A percentile compares a stretch with the other conserved stretches of the same genome.
Conservation (phyloP, 2,329 filamentous ascomycete genomes). For the Apiospora pterosperma region DNA sequence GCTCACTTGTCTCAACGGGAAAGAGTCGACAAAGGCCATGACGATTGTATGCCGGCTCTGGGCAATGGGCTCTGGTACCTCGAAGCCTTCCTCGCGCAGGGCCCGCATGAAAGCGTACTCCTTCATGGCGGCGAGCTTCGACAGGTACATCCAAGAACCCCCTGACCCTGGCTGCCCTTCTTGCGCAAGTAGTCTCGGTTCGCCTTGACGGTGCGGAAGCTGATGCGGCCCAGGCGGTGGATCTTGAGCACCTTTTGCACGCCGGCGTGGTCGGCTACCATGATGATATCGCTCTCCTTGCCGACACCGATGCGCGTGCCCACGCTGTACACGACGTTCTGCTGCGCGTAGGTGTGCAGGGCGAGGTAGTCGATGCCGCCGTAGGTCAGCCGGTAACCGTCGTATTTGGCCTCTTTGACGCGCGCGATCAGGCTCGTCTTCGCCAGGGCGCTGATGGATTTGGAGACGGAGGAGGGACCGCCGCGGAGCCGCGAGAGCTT, state of each 20-base stretch:
- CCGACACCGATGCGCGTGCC: slow-evolving; percentile 94
- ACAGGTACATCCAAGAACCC: slow-evolving; percentile 99
- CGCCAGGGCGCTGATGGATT: slow-evolving; percentile 83
- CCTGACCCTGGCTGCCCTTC: slow-evolving; percentile 44
- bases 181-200: slow-evolving; percentile 95
- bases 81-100: slow-evolving; percentile 77
- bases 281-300: slow-evolving; percentile 96
- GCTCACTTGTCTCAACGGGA: slow-evolving; percentile 85
- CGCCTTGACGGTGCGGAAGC: slow-evolving; percentile 91
- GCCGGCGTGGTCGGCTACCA: slow-evolving; percentile 79
- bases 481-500: slow-evolving; percentile 79
- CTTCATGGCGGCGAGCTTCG: slow-evolving; percentile 84
- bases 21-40: slow-evolving; percentile 91
- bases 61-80: slow-evolving; percentile 81
- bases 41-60: slow-evolving; percentile 95
- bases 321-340: slow-evolving; percentile 81
- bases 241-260: slow-evolving; percentile 87
- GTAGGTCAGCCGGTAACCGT: slow-evolving; percentile 95
- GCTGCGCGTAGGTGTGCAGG: slow-evolving; percentile 80
- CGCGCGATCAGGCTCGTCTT: slow-evolving; percentile 89
- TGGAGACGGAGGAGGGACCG: slow-evolving; percentile 75
- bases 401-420: slow-evolving; percentile 94
- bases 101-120: slow-evolving; percentile 94
- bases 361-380: slow-evolving; percentile 97
- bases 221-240: slow-evolving; percentile 90